Base-by-base conservation (phyloP, 768 basidiomycete genomes). In the Fomitopsis pulvina region DNA sequence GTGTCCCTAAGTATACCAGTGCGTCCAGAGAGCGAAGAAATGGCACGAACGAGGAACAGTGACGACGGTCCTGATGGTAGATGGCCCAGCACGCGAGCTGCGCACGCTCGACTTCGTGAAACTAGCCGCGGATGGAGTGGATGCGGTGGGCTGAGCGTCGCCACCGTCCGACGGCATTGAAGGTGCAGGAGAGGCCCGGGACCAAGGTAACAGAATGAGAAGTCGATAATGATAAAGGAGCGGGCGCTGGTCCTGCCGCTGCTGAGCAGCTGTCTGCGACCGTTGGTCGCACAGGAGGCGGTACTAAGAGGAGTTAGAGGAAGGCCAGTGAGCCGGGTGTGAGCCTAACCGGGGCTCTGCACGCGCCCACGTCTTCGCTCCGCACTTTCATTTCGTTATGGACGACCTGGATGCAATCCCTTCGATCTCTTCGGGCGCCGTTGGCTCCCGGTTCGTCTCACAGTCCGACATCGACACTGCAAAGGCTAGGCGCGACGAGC, bases 391-490 rank as follows among this genome's bases (percentile, higher is more conserved):
- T 40, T 20, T 12, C 41, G 10, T 4, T 49, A 84, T 85, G 81
- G 82, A 83, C 58, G 80, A 83, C 58, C 67, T 70, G 43, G 67
- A 71, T 24, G 52, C 60, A n/a, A 77, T 90, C 24, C 88, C 89
- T 34, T 87, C 84, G 37, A 77, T 92, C 49, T 77, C 85, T 8
- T 69, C 80, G 8, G 80, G 80, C 59, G 75, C 75, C 30, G 89
- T 92, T 40, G 87, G 88, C 63, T 87, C 88, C 38, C 83, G 90
- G 48, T 92, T 92, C 67, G 79, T 92, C 54, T 82, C 89, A 38
- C 81, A 88, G 66, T 74, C 75, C 14, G 90, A 92, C 47, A 68
- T 92, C 40, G 90, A 92, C 32, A 69, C 74, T 20, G 87, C 87
- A 30, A 85, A 80, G 48, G 71, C 77, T 6, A 73, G 81, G 26